phyloP scores from a whole-genome alignment of 2,329 filamentous ascomycete species.

The Ophiostoma triangulosporum region DNA sequence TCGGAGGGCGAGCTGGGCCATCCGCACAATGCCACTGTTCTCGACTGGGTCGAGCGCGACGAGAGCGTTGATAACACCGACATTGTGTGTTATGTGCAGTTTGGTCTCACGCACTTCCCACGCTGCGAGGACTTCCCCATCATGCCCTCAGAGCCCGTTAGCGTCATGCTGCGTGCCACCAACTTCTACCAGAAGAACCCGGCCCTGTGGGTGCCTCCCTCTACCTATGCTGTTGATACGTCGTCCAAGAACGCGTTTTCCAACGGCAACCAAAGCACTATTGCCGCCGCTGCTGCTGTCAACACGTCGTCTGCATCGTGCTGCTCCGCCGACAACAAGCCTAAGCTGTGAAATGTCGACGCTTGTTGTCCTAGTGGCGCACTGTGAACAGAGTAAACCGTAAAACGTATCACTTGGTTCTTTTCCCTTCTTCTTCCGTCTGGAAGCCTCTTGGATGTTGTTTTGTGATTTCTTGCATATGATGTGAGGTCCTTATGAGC shows the following conservation, averaged over 20 bases:
- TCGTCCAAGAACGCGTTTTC: slow-evolving; percentile 10
- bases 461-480: not conserved
- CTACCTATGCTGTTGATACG: slow-evolving; percentile 16
- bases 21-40: slow-evolving; percentile 37
- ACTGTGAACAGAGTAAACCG: not conserved
- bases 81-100: slow-evolving; percentile 86
- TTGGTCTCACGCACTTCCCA: slow-evolving; percentile 82
- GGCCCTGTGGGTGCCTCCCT: slow-evolving; percentile 66
- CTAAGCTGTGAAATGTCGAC: slow-evolving; percentile 7
- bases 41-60: slow-evolving; percentile 61
- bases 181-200: slow-evolving; percentile 78
- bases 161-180: slow-evolving; percentile 59
- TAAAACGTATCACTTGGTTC: not conserved
- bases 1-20: slow-evolving; percentile 64
- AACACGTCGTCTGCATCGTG: not conserved
- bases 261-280: slow-evolving; percentile 4
- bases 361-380: not conserved
- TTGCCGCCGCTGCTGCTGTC: not conserved
- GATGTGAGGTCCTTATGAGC: too few species aligned
- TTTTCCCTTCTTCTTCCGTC: slow-evolving; percentile 5
- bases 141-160: slow-evolving; percentile 82
- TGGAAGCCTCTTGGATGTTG: not conserved
- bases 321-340: slow-evolving; percentile 6
- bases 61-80: slow-evolving; percentile 67
- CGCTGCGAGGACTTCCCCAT: slow-evolving; percentile 82